Percentiles rank a stretch among this genome's conserved stretches.
These are phyloP conservation scores for Microcyclosporella mali DNA, from an alignment of 2,329 filamentous ascomycete genomes.

Conservation along the genomic window DNA sequence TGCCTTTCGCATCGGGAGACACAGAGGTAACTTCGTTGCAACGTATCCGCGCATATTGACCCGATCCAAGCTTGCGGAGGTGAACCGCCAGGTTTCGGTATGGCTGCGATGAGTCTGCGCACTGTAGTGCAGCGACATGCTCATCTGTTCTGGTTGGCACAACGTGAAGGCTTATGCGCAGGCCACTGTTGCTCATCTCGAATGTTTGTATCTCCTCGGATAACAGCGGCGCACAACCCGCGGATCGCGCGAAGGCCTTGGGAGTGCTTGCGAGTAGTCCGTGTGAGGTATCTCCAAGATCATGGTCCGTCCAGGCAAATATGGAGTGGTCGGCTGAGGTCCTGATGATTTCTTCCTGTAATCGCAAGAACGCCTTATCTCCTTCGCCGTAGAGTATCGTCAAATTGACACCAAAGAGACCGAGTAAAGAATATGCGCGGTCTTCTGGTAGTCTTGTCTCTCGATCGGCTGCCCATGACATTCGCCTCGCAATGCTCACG, in stretches of 20 bases:
- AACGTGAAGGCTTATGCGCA: conserved; percentile 10
- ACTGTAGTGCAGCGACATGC: conserved; percentile 31
- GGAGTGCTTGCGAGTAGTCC: conserved; percentile 18
- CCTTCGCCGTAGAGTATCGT: conserved; percentile 14
- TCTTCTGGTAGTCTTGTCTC: conserved; percentile 7
- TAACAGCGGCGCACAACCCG: conserved; percentile 27
- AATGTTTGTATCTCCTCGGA: conserved; percentile 23
- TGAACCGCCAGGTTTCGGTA: conserved; percentile 26
- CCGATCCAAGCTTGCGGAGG: conserved; percentile 22
- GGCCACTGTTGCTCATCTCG: conserved; percentile 13
- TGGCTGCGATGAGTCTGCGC: conserved; percentile 25
- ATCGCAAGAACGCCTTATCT: conserved; percentile 12
- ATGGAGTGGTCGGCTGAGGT: conserved; percentile 6
- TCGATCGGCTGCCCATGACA: conserved; percentile 8
- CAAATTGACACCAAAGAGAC: conserved; percentile 16
- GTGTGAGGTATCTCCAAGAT: conserved; percentile 3
- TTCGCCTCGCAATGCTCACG: conserved; percentile 3
- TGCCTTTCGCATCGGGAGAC: background rate
- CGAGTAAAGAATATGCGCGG: conserved; percentile 13
- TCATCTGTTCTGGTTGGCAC: conserved; percentile 6
- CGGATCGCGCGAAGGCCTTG: conserved; percentile 36
- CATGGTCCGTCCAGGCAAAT: conserved; percentile 4
- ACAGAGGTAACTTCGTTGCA: conserved; percentile 11
- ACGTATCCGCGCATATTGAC: conserved; percentile 23
- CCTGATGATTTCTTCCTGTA: conserved; percentile 22